Base-by-base conservation (phyloP, 106 monocot species). In the Acorus calamus region DNA sequence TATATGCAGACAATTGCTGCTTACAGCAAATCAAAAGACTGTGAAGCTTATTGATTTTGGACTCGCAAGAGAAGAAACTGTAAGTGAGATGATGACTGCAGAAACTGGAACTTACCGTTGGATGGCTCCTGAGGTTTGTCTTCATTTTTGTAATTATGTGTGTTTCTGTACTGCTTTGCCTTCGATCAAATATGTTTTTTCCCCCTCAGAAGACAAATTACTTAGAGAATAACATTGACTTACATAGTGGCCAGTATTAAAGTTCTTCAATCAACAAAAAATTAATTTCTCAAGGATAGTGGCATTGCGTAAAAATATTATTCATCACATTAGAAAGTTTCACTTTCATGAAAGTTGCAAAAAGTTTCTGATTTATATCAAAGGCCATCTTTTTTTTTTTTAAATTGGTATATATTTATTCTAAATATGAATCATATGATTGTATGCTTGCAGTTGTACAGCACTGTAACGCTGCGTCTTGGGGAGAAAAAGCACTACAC, bases 21-120 rank as follows among this genome's bases (percentile, higher is more conserved):
- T 96, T 56, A 96, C 94, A 2, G 90, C 81, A 68, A 82, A 96
- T 75, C 79, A 86, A 11, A 91, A 79, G 71, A 84, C 75, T 56
- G 78, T 96, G 51, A 96, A 96, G 68, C 90, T 96, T 76, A 70
- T 82, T 69, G 94, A 96, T 74, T 96, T 96, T 70, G 94, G 94
- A 55, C 80, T 96, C 57, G 94, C 94, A 56, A 84, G 94, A 79
- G 94, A 96, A 80, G 94, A 96, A 77, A 80, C 94, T 53, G 79
- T 96, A 41, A 96, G 90, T 49, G 94, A 96, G 70, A 96, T 96
- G 94, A 96, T 96, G 94, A 96, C 94, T 8, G 94, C 94, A 66
- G 94, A 96, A 82, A 96, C 94, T 42, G 94, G 94, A 4, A 94
- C 94, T 9, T 94, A 94, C 49, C 74, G 94, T 43, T 94, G 94